A percentile compares a stretch with the other conserved stretches of the same genome.
These are phyloP conservation scores for Zalaria sp. DNA, from an alignment of 2,329 filamentous ascomycete species.

Conservation along the genomic window DNA sequence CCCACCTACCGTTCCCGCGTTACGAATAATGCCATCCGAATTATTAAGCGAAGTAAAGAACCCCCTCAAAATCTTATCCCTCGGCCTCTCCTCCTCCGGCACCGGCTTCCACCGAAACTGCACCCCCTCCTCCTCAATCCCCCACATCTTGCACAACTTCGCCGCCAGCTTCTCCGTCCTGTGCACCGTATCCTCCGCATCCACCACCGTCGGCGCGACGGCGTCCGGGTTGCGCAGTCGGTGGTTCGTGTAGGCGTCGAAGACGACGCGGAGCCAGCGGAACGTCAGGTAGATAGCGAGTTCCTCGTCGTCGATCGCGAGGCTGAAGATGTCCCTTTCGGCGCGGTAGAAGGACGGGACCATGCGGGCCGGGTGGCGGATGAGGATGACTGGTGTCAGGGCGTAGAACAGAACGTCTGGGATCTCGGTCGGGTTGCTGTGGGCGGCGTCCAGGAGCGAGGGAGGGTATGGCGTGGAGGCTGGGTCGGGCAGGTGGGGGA, in stretches of 20 bases:
- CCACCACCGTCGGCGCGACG: constrained; percentile 4
- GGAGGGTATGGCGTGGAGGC: too few relatives aligned
- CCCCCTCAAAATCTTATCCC: too few relatives aligned
- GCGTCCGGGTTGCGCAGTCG: not conserved
- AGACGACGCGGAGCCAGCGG: constrained; percentile 2
- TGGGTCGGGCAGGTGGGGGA: too few relatives aligned
- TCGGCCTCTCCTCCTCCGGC: too few relatives aligned
- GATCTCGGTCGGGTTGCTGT: constrained; percentile 7
- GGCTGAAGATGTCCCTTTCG: not conserved
- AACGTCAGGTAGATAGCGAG: constrained; percentile 1
- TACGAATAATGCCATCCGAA: too few relatives aligned
- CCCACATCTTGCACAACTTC: too few relatives aligned
- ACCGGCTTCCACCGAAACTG: too few relatives aligned
- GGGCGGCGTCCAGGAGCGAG: not conserved
- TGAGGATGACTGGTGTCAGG: constrained; percentile 8
- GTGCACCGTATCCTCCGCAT: constrained; percentile 9
- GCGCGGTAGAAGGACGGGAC: constrained; percentile 8
- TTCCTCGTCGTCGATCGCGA: constrained; percentile 1
- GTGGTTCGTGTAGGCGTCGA: constrained; percentile 4
- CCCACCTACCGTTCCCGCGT: too few relatives aligned
- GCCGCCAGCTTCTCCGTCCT: not conserved
- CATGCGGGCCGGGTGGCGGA: constrained; percentile 9
- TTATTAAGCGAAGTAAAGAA: too few relatives aligned
- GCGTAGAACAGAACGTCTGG: constrained; percentile 7
- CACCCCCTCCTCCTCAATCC: too few relatives aligned